Evolutionary conservation across 2,329 filamentous ascomycete species (phyloP), one percentile per base, ranked within the genome.

Genomic region (Samsoniella hepiali): DNA sequence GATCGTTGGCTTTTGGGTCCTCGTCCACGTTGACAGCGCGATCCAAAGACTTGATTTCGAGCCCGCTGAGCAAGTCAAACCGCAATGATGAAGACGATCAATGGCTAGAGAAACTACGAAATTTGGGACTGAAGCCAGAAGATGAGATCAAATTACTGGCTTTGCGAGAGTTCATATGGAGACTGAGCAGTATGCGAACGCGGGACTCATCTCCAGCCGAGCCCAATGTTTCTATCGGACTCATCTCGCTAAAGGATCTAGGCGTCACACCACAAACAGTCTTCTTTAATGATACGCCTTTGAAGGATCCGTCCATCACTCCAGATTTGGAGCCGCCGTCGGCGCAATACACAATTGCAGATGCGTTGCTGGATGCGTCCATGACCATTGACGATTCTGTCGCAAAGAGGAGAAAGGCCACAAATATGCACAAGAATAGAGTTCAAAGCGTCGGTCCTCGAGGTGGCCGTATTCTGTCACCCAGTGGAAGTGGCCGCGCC

Each of bases 41-140:
- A 65, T 82, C 84, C 54, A 82, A 80, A 69, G 87, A 89, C 65
- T 73, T 83, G 59, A 82, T 81, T 44, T 73, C 79, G 56, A 84
- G 83, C 69, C 80, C 86, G 10, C 76, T 95, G 34, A 83, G 81
- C 66, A 87, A 85, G 68, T 78, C 90, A 3, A 77, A 84, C 0
- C 93, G 88, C 71, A 97, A 93, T 68, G 93, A 96, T 9, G 94
- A 98, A 73, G 95, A 99, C 72, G 93, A 97, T 66, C 87, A 93
- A 68, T 98, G 95, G 93, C 79, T 99, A n/a, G 82, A 85, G 15
- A 90, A 92, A 67, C 78, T 99, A 55, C 86, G 91, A 58, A 96
- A 91, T 67, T 86, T 96, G 49, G 95, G 95, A 0, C 86, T 99
- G 79, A 80, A 82, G 1, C 72, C 82, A 1, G 93, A 97, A 51